These are phyloP conservation scores for Fagus crenata DNA, from an alignment of 306 rosid species.

Conservation along the genomic window DNA sequence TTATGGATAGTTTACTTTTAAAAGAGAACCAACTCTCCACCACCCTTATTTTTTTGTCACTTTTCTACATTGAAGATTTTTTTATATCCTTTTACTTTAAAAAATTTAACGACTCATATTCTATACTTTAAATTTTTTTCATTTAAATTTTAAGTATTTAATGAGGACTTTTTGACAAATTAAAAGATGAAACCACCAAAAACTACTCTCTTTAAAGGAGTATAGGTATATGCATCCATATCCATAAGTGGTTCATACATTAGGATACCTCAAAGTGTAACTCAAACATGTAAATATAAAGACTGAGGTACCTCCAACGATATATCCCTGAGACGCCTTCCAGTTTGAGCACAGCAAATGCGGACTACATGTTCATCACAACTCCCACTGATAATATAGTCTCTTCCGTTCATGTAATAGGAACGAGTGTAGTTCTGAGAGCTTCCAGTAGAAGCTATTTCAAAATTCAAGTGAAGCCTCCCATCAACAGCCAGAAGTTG, in stretches of 20 bases:
- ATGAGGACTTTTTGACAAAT: no score
- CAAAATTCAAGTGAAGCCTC: slow-evolving; percentile 73
- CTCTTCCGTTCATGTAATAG: slow-evolving; percentile 86
- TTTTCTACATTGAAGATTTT: no score
- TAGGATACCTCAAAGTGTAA: background rate
- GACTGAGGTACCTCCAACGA: slow-evolving; percentile 64
- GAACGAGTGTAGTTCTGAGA: slow-evolving; percentile 80
- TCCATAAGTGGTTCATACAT: background rate
- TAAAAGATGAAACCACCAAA: no score
- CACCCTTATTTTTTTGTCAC: no score
- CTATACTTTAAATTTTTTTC: no score
- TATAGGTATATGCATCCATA: background rate
- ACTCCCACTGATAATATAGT: slow-evolving; percentile 82
- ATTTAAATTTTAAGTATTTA: no score
- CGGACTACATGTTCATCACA: slow-evolving; percentile 86
- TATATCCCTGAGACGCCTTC: slow-evolving; percentile 77
- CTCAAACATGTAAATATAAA: slow-evolving; percentile 9
- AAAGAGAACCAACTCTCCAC: no score
- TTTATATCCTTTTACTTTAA: no score
- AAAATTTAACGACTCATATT: no score
- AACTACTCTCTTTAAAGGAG: no score
- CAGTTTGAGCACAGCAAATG: slow-evolving; percentile 81
- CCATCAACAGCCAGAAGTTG: slow-evolving; percentile 83
- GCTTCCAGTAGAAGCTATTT: slow-evolving; percentile 69
- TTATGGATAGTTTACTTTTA: no score